Evolutionary conservation across 805 yeast genomes (phyloP).

Genomic region (Blastobotrys peoriensis): DNA sequence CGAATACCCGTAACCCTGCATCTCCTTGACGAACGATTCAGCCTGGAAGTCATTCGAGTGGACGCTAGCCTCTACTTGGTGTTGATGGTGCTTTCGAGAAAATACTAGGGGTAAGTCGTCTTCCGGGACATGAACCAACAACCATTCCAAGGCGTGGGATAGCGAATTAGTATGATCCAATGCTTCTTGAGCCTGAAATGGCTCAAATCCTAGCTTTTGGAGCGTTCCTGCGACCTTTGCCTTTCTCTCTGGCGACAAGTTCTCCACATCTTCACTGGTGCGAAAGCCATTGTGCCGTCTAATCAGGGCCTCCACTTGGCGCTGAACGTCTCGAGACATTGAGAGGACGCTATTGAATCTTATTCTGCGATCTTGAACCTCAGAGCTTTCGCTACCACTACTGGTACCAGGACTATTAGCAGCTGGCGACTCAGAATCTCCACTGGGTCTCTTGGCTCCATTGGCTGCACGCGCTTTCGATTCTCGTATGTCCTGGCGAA

Average conservation of each 20-base stretch:
- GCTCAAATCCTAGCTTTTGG: constrained; percentile 56
- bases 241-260: constrained; percentile 19
- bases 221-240: constrained; percentile 29
- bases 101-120: constrained; percentile 71
- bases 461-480: no score
- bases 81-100: constrained; percentile 24
- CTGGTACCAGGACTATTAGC: constrained; percentile 3
- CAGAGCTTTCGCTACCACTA: constrained; percentile 1
- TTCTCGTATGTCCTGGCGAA: constrained; percentile 10
- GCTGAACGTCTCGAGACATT: constrained; percentile 58
- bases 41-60: constrained; percentile 42
- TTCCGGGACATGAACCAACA: constrained; percentile 84
- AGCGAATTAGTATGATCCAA: constrained; percentile 45
- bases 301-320: constrained; percentile 56
- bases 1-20: constrained; percentile 66
- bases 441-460: no score
- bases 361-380: constrained; percentile 16
- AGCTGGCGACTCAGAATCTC: no score
- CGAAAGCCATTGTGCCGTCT: constrained; percentile 34
- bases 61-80: constrained; percentile 32
- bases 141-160: constrained; percentile 61
- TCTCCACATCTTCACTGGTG: constrained; percentile 26
- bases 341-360: constrained; percentile 42
- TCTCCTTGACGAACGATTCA: constrained; percentile 54
- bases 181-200: constrained; percentile 66